Evolutionary conservation across 306 rosid genomes (phyloP).

Genomic region (Adenanthera pavonina): DNA sequence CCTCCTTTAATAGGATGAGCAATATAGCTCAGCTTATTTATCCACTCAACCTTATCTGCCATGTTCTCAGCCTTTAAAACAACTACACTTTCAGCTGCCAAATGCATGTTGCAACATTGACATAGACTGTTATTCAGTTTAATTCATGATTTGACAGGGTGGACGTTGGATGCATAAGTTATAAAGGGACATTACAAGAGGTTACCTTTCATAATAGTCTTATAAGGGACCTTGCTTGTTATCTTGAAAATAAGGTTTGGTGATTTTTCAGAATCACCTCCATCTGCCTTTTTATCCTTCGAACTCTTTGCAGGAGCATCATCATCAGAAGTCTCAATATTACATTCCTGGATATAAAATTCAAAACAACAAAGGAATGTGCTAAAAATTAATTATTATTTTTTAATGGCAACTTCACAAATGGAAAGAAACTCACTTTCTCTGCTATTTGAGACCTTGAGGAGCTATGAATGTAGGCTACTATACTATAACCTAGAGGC

Average conservation of each 20-base stretch:
- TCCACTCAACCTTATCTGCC: conserved; percentile 63
- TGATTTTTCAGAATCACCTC: conserved; percentile 55
- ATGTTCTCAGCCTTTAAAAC: conserved; percentile 58
- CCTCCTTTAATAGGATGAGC: conserved; percentile 54
- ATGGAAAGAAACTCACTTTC: not conserved
- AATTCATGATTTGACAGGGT: conserved; percentile 17
- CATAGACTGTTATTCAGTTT: conserved; percentile 35
- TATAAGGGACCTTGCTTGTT: conserved; percentile 58
- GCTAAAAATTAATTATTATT: conserved; percentile 10
- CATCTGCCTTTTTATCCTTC: conserved; percentile 63
- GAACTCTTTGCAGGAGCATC: conserved; percentile 53
- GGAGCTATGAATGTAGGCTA: not conserved
- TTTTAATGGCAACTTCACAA: conserved; percentile 32
- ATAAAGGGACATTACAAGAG: conserved; percentile 8
- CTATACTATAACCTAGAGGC: not conserved
- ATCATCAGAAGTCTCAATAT: conserved; percentile 56
- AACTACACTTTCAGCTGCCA: conserved; percentile 61
- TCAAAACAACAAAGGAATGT: conserved; percentile 33
- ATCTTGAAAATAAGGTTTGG: conserved; percentile 54
- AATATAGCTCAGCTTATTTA: conserved; percentile 53
- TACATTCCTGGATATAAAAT: conserved; percentile 55
- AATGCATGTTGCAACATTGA: conserved; percentile 34
- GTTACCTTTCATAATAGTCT: conserved; percentile 61
- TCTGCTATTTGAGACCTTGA: not conserved
- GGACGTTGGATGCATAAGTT: not conserved